A percentile compares a stretch with the other conserved stretches of the same genome.
phyloP scores from a whole-genome alignment of 768 basidiomycete species.

The Coprinopsis marcescibilis region DNA sequence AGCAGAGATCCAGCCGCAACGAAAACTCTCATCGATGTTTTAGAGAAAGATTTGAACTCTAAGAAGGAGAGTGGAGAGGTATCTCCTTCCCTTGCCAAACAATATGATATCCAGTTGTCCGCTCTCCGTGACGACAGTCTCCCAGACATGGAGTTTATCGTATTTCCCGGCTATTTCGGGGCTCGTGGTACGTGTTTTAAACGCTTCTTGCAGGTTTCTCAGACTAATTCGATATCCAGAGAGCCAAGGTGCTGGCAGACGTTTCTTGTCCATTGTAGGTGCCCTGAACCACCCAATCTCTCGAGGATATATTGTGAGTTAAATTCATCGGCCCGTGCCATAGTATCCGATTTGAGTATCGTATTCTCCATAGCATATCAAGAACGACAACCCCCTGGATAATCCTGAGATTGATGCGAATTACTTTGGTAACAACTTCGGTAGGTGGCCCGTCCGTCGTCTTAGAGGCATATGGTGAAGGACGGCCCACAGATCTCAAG shows the following conservation, averaged over 20 bases:
- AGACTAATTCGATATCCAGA: neutral
- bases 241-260: slow-evolving; percentile 8
- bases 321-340: slow-evolving; percentile 20
- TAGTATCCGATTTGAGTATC: slow-evolving; percentile 1
- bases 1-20: slow-evolving; percentile 15
- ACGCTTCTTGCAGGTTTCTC: neutral
- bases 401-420: slow-evolving; percentile 35
- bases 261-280: slow-evolving; percentile 7
- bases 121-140: slow-evolving; percentile 19
- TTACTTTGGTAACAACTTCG: slow-evolving; percentile 37
- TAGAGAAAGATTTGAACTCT: slow-evolving; percentile 21
- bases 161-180: slow-evolving; percentile 17
- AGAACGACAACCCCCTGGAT: slow-evolving; percentile 26
- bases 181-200: slow-evolving; percentile 1
- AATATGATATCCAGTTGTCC: slow-evolving; percentile 33
- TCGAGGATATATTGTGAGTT: slow-evolving; percentile 10
- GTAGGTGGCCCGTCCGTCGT: slow-evolving; percentile 19
- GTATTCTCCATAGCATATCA: slow-evolving; percentile 20
- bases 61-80: slow-evolving; percentile 17
- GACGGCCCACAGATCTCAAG: slow-evolving; percentile 22
- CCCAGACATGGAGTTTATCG: slow-evolving; percentile 23
- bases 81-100: slow-evolving; percentile 31
- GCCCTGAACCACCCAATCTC: slow-evolving; percentile 11
- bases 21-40: slow-evolving; percentile 14
- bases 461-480: neutral